These are phyloP conservation scores for Caryopteris hybrid DNA, from an alignment of 305 asterid species.

Conservation along the genomic window DNA sequence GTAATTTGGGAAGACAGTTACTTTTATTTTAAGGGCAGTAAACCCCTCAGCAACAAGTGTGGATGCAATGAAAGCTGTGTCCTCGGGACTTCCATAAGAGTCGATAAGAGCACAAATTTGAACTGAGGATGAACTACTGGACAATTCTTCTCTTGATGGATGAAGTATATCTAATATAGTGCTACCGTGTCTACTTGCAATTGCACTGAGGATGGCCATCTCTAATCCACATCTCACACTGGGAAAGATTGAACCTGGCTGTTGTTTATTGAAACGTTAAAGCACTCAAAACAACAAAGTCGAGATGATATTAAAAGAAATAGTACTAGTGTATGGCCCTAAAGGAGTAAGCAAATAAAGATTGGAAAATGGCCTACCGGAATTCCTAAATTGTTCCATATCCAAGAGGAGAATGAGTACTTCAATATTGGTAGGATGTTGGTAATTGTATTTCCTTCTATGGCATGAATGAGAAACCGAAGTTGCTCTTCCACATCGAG, in stretches of 20 bases:
- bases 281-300: neutral
- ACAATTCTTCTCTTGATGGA: slow-evolving; percentile 38
- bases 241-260: slow-evolving; percentile 88
- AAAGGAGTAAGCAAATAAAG: neutral
- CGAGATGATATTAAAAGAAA: neutral
- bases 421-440: slow-evolving; percentile 60
- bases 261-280: slow-evolving; percentile 25
- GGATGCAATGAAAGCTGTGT: slow-evolving; percentile 68
- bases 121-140: slow-evolving; percentile 41
- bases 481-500: slow-evolving; percentile 91
- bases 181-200: slow-evolving; percentile 63
- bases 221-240: slow-evolving; percentile 96
- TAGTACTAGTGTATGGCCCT: neutral
- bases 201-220: slow-evolving; percentile 89
- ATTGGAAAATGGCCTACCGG: slow-evolving; percentile 44
- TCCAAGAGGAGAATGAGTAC: slow-evolving; percentile 78
- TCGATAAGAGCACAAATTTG: slow-evolving; percentile 84
- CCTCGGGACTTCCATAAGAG: slow-evolving; percentile 66
- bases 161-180: slow-evolving; percentile 57
- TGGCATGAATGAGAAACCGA: slow-evolving; percentile 59
- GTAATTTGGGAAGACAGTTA: slow-evolving; percentile 13
- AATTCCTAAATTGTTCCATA: slow-evolving; percentile 82
- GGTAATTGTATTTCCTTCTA: slow-evolving; percentile 60
- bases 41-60: slow-evolving; percentile 79
- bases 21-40: slow-evolving; percentile 80